phyloP scores from a whole-genome alignment of 331 rosid species.

The Acacia concinna region DNA sequence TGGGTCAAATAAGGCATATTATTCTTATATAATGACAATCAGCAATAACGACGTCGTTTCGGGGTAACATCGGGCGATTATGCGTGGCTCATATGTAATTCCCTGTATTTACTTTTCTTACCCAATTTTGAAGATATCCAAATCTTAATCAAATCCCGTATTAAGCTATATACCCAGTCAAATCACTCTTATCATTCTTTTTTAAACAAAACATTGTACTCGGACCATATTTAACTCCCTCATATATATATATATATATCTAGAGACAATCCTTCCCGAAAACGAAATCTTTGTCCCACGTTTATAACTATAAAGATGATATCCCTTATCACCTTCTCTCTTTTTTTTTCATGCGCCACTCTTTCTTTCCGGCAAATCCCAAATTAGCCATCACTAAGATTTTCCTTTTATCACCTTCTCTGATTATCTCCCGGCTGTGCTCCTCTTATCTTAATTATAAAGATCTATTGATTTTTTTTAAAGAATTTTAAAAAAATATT shows the following conservation, averaged over 20 bases:
- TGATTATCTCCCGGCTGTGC: too few relatives aligned
- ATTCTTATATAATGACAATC: too few relatives aligned
- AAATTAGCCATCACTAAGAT: neutral
- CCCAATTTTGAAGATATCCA: neutral
- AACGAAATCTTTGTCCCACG: conserved; percentile 31
- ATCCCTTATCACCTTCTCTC: neutral
- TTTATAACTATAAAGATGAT: conserved; percentile 23
- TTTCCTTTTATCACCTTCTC: neutral
- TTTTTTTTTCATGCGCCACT: neutral
- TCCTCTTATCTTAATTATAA: too few relatives aligned
- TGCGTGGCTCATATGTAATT: conserved; percentile 39
- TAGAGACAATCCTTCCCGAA: conserved; percentile 11
- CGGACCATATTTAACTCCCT: conserved; percentile 10
- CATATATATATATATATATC: neutral
- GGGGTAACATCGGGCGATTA: neutral
- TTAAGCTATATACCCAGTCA: conserved; percentile 9
- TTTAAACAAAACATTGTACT: conserved; percentile 33
- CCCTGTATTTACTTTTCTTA: neutral
- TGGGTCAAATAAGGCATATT: conserved; percentile 30
- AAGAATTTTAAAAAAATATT: too few relatives aligned
- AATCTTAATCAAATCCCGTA: neutral
- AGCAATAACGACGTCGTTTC: conserved; percentile 12
- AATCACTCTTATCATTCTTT: conserved; percentile 18
- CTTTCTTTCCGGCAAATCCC: neutral
- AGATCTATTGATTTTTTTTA: too few relatives aligned